A percentile compares a stretch with the other conserved stretches of the same genome.
Conservation (phyloP, 805 yeast genomes). For the Teunomyces pallodes region DNA sequence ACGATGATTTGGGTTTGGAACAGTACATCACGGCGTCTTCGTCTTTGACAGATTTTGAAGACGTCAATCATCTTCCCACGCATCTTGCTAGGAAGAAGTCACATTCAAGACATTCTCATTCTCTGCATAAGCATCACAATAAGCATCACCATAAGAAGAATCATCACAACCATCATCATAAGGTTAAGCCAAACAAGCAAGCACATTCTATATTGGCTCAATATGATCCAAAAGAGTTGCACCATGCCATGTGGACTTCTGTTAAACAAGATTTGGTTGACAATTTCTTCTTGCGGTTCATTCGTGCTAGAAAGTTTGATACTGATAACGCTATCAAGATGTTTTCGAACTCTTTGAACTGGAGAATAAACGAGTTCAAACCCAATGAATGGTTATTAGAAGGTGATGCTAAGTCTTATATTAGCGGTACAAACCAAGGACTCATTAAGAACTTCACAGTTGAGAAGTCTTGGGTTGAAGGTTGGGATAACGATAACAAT, state of each 20-base stretch:
- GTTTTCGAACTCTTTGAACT: conserved; percentile 69
- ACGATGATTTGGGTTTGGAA: conserved; percentile 22
- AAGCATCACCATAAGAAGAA: neutral
- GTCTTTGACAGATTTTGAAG: conserved; percentile 20
- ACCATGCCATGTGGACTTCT: conserved; percentile 54
- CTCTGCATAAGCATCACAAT: neutral
- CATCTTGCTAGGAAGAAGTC: neutral
- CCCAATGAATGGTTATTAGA: conserved; percentile 61
- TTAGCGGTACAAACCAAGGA: conserved; percentile 40
- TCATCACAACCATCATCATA: neutral
- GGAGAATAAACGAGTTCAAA: conserved; percentile 65
- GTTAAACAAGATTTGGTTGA: conserved; percentile 80
- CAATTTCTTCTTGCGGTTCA: conserved; percentile 67
- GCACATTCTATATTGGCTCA: conserved; percentile 51
- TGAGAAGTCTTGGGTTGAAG: conserved; percentile 73
- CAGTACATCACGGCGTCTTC: conserved; percentile 34
- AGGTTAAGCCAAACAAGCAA: conserved; percentile 26
- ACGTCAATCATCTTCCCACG: neutral
- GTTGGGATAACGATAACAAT: conserved; percentile 67
- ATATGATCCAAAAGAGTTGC: conserved; percentile 50
- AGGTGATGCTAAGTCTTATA: conserved; percentile 67
- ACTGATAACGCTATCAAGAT: conserved; percentile 64
- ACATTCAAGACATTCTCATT: neutral
- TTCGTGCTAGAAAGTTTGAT: conserved; percentile 87
- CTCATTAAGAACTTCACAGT: conserved; percentile 55